Percentiles rank a stretch among this genome's conserved stretches.
phyloP scores from a whole-genome alignment of 2,329 filamentous ascomycete genomes.

The Penicillium sp. region DNA sequence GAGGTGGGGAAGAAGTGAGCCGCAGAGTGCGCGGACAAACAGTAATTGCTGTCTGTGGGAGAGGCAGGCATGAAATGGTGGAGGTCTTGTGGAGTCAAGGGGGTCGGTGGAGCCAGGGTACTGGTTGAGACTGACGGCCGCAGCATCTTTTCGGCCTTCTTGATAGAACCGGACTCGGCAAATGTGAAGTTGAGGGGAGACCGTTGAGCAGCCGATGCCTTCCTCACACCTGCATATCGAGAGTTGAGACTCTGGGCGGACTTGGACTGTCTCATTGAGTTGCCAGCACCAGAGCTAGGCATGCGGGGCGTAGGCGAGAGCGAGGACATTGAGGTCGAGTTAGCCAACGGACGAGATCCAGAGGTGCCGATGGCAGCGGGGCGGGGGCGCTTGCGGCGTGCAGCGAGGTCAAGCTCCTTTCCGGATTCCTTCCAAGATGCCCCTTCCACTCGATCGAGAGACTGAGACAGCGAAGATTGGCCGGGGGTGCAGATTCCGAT shows the following conservation, averaged over 20 bases:
- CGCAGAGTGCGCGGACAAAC: slow-evolving; percentile 35
- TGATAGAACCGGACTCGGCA: slow-evolving; percentile 43
- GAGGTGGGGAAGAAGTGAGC: slow-evolving; percentile 39
- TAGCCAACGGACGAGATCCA: slow-evolving; percentile 38
- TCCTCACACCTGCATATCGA: slow-evolving; percentile 48
- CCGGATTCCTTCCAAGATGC: slow-evolving; percentile 38
- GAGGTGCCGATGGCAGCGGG: slow-evolving; percentile 49
- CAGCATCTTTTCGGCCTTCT: slow-evolving; percentile 36
- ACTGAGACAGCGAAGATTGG: slow-evolving; percentile 26
- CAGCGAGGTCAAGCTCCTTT: slow-evolving; percentile 48
- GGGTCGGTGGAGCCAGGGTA: slow-evolving; percentile 44
- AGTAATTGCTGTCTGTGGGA: slow-evolving; percentile 40
- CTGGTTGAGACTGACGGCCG: slow-evolving; percentile 37
- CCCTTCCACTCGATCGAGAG: slow-evolving; percentile 27
- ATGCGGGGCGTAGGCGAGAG: slow-evolving; percentile 43
- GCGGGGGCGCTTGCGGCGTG: slow-evolving; percentile 47
- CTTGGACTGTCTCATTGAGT: slow-evolving; percentile 47
- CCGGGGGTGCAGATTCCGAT: slow-evolving; percentile 37
- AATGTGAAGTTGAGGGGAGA: slow-evolving; percentile 50
- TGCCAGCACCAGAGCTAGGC: slow-evolving; percentile 34
- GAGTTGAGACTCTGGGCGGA: slow-evolving; percentile 47
- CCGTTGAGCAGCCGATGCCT: slow-evolving; percentile 46
- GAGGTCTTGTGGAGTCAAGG: slow-evolving; percentile 45
- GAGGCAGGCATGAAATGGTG: slow-evolving; percentile 43
- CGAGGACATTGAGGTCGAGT: slow-evolving; percentile 42